phyloP scores from a whole-genome alignment of 2,329 filamentous ascomycete genomes.

The Fusarium sp. region DNA sequence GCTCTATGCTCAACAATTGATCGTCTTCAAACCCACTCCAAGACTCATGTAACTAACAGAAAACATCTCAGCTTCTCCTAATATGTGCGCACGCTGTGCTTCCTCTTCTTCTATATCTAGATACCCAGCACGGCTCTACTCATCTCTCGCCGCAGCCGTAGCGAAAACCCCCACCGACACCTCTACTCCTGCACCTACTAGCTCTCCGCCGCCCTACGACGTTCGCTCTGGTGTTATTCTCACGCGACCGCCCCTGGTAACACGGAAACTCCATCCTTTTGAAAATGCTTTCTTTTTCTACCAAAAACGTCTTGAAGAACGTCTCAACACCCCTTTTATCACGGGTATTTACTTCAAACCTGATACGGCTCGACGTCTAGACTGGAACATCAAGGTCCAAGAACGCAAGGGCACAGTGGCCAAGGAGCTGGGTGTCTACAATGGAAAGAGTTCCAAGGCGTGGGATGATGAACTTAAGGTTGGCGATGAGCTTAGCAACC shows the following conservation, averaged over 20 bases:
- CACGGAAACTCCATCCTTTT: conserved; percentile 83
- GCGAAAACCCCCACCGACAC: conserved; percentile 28
- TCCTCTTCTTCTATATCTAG: conserved; percentile 40
- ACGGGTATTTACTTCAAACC: conserved; percentile 95
- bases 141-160: conserved; percentile 42
- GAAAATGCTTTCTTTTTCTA: conserved; percentile 96
- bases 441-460: conserved; percentile 71
- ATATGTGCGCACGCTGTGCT: conserved; percentile 52
- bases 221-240: conserved; percentile 78
- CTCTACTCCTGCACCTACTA: conserved; percentile 31
- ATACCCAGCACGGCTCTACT: conserved; percentile 49
- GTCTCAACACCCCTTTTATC: conserved; percentile 85
- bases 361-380: conserved; percentile 82
- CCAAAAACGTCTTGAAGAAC: conserved; percentile 95
- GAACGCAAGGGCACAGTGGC: conserved; percentile 78
- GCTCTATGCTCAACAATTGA: neutral
- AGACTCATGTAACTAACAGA: conserved; percentile 17
- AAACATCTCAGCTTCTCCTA: conserved; percentile 41
- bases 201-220: conserved; percentile 51
- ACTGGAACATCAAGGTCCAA: conserved; percentile 88
- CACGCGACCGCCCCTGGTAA: conserved; percentile 87
- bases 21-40: neutral
- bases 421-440: conserved; percentile 86
- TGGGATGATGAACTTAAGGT: conserved; percentile 94
- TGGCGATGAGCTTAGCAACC: conserved; percentile 73